Percentiles rank a stretch among this genome's conserved stretches.
These are phyloP conservation scores for Kodamaea sagamina DNA, from an alignment of 805 yeast species.

Conservation along the genomic window DNA sequence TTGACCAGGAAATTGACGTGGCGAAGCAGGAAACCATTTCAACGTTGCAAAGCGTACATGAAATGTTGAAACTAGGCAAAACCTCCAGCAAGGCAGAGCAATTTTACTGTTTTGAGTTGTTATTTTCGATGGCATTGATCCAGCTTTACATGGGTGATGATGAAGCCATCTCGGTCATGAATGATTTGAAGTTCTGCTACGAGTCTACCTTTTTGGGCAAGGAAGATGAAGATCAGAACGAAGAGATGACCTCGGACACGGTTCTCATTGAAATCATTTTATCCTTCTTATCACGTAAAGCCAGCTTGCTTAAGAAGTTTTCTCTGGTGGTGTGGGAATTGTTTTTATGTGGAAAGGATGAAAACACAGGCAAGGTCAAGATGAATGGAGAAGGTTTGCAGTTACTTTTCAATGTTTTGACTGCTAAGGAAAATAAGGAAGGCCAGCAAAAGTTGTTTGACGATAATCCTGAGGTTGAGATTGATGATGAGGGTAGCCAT, in stretches of 20 bases:
- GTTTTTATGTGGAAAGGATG: conserved; percentile 33
- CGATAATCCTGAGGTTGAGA: conserved; percentile 44
- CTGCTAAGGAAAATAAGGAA: conserved; percentile 71
- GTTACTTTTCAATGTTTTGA: conserved; percentile 39
- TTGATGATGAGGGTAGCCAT: conserved; percentile 28
- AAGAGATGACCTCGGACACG: conserved; percentile 31
- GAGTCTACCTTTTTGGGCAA: conserved; percentile 41
- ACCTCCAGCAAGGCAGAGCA: conserved; percentile 39
- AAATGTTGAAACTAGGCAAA: conserved; percentile 23
- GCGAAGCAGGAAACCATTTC: conserved; percentile 52
- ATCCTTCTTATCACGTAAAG: conserved; percentile 46
- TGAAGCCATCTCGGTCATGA: conserved; percentile 73
- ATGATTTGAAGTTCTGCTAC: conserved; percentile 69
- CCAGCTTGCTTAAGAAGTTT: conserved; percentile 38
- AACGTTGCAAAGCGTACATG: conserved; percentile 39
- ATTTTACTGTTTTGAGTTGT: conserved; percentile 67
- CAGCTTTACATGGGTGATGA: conserved; percentile 77
- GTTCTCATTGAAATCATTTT: conserved; percentile 45
- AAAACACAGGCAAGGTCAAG: conserved; percentile 26
- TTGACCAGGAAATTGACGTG: conserved; percentile 60
- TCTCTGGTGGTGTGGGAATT: conserved; percentile 44
- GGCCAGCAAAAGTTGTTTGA: conserved; percentile 81
- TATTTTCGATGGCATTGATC: conserved; percentile 73
- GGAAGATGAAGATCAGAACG: conserved; percentile 29
- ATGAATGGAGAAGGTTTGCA: conserved; percentile 35